Base-by-base conservation (phyloP, 768 basidiomycete genomes). In the Termitomyces titanicus region DNA sequence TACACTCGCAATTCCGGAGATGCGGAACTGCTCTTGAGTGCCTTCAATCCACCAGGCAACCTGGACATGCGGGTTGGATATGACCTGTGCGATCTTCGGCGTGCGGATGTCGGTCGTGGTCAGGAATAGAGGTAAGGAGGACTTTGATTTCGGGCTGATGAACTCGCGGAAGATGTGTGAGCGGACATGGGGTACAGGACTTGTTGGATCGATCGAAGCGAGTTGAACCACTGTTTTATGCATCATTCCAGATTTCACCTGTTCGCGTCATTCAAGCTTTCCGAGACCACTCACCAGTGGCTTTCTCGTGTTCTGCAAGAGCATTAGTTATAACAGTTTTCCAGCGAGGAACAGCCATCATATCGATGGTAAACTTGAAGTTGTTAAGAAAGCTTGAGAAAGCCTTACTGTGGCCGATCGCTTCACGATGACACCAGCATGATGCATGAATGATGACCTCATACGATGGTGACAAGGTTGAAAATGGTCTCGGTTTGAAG, bases 31-130 rank as follows among this genome's bases (percentile, higher is more conserved):
- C 64, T 89, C 84, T 50, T 78, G 68, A 0, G 82, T 78, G 20
- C 79, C 78, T 29, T 79, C 75, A 50, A 85, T 79, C 89, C 90
- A 94, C 85, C 88, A 93, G 11, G 77, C 81, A 40, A 86, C 60
- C 66, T 93, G 86, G 57, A 85, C 79, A 40, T 73, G 66, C 10
- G 76, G 64, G 53, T 74, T 74, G 35, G 73, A 63, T 22, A 70
- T 72, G 45, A 92, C 70, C 60, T 92, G 85, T 1, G 68, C 45
- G 33, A 82, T 77, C 62, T 94, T 94, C 20, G 84, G 83, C 2
- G 84, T 77, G 24, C 92, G 86, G 44, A 85, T 66, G 70, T 92
- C 91, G 45, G 90, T 90, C 12, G 85, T 81, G 46, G 79, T 74
- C 42, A 92, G 62, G 58, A 94, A 66, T 5, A 93, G 72, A 0